phyloP scores from a whole-genome alignment of 1,284 basidiomycete species.

The Blastosporella zonata region DNA sequence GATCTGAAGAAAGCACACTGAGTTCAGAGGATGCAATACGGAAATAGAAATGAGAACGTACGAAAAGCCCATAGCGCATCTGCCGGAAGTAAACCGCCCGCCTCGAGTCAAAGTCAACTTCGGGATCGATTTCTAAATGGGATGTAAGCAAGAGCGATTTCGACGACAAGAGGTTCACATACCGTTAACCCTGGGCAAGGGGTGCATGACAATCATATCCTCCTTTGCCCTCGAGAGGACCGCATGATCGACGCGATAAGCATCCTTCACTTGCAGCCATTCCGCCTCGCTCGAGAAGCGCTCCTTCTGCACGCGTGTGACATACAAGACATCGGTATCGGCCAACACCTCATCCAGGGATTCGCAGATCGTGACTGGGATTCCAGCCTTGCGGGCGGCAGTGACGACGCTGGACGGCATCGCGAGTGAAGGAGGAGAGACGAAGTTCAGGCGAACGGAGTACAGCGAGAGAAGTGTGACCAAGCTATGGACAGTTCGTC shows the following conservation, averaged over 20 bases:
- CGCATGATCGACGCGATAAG: conserved; percentile 93
- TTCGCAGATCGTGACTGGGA: conserved; percentile 78
- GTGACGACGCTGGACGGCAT: conserved; percentile 90
- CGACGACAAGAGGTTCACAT: conserved; percentile 24
- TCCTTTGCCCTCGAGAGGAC: conserved; percentile 90
- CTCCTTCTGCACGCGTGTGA: conserved; percentile 96
- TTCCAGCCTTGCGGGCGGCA: conserved; percentile 81
- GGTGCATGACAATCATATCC: conserved; percentile 98
- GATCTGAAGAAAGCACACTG: conserved; percentile 27
- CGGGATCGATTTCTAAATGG: conserved; percentile 87
- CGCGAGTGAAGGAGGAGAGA: conserved; percentile 84
- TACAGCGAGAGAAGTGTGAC: conserved; percentile 93
- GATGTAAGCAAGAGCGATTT: conserved; percentile 1
- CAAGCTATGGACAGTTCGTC: conserved; percentile 95
- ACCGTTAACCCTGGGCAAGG: conserved; percentile 91
- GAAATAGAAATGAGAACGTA: conserved; percentile 29
- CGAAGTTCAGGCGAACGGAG: conserved; percentile 94
- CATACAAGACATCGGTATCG: conserved; percentile 97
- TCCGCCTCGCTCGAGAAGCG: conserved; percentile 82
- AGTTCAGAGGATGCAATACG: conserved; percentile 3
- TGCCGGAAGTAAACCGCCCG: conserved; percentile 98
- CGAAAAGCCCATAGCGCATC: conserved; percentile 97
- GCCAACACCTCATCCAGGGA: conserved; percentile 87
- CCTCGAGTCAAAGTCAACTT: conserved; percentile 95
- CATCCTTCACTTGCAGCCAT: conserved; percentile 91